phyloP scores from a whole-genome alignment of 805 yeast genomes.

The Lipomyces yamadae region DNA sequence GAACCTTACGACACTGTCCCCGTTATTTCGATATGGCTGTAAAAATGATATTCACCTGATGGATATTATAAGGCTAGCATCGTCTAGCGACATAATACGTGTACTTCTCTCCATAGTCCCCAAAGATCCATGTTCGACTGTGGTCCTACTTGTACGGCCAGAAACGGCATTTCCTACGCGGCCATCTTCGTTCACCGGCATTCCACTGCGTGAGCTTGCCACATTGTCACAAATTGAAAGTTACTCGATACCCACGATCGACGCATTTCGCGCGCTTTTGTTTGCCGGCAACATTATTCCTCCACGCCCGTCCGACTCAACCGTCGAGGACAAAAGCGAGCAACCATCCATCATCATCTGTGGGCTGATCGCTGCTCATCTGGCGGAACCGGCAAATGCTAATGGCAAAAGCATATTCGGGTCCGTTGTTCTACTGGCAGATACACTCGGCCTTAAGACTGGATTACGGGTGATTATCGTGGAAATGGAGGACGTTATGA shows the following conservation, averaged over 20 bases:
- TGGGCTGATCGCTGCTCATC: slow-evolving; percentile 15
- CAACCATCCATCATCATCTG: neutral
- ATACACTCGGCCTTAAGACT: neutral
- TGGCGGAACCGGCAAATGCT: slow-evolving; percentile 6
- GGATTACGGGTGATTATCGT: slow-evolving; percentile 10
- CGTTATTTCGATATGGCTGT: neutral
- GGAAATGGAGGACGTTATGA: slow-evolving; percentile 7
- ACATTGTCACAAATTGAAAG: slow-evolving; percentile 2
- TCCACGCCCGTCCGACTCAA: neutral
- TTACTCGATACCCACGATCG: slow-evolving; percentile 1
- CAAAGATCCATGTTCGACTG: neutral
- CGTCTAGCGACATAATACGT: neutral
- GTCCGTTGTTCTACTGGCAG: slow-evolving; percentile 10
- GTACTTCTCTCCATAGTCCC: neutral
- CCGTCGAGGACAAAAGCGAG: neutral
- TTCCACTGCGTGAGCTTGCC: slow-evolving; percentile 1
- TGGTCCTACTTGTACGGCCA: slow-evolving; percentile 1
- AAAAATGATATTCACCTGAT: neutral
- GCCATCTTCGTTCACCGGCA: slow-evolving; percentile 1
- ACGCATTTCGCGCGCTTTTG: slow-evolving; percentile 2
- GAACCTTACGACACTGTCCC: too few species aligned
- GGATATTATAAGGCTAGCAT: neutral
- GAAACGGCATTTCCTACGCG: slow-evolving; percentile 8
- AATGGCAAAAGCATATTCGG: slow-evolving; percentile 10
- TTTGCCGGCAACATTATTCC: neutral